Evolutionary conservation across 1,139 yeast species (phyloP).

Genomic region (Taiozyma onychis): DNA sequence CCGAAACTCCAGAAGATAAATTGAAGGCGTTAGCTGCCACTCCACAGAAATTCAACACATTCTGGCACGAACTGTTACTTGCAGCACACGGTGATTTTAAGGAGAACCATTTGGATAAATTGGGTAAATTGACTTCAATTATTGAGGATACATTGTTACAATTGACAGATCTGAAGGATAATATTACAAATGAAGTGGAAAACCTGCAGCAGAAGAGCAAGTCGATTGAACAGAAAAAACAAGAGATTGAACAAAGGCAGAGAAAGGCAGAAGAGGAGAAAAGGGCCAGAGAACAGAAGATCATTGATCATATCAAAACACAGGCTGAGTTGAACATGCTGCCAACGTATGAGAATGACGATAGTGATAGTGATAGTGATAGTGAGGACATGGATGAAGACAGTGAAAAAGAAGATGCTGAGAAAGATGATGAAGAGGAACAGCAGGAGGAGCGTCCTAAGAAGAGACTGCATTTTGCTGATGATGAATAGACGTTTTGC

Average conservation of each 20-base stretch:
- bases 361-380: conserved; percentile 7
- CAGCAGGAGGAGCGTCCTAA: conserved; percentile 4
- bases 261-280: conserved; percentile 14
- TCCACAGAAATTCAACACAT: conserved; percentile 8
- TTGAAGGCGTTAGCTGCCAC: conserved; percentile 11
- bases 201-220: conserved; percentile 2
- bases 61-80: conserved; percentile 3
- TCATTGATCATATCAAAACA: conserved; percentile 14
- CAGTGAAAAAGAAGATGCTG: conserved; percentile 3
- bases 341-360: conserved; percentile 25
- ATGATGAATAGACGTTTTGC: not conserved
- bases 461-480: conserved; percentile 16
- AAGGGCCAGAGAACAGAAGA: conserved; percentile 11
- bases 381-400: conserved; percentile 11
- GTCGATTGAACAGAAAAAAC: conserved; percentile 1
- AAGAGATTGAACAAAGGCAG: conserved; percentile 27
- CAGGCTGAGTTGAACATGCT: conserved; percentile 15
- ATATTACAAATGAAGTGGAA: conserved; percentile 1
- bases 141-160: conserved; percentile 7
- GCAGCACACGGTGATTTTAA: conserved; percentile 5
- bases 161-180: conserved; percentile 8
- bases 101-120: not conserved
- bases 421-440: conserved; percentile 4
- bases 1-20: conserved; percentile 6
- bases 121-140: not conserved